Percentiles rank a stretch among this genome's conserved stretches.
These are phyloP conservation scores for Fomitopsis schrenkii DNA, from an alignment of 1,284 basidiomycete genomes.

Conservation along the genomic window DNA sequence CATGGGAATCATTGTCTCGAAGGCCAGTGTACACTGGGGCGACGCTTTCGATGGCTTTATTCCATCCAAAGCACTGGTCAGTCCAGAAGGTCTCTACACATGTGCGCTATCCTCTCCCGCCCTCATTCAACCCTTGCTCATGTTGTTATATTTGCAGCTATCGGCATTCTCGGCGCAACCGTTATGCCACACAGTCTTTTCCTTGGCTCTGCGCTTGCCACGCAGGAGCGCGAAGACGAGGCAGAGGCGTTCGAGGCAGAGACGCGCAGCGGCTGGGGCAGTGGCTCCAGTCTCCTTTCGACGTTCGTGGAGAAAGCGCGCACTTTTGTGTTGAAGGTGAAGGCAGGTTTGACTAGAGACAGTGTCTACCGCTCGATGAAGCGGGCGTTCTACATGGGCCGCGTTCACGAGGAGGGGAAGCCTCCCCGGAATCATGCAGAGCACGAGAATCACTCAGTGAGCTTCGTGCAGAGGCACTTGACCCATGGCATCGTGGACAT, in stretches of 20 bases:
- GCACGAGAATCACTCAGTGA: constrained; percentile 60
- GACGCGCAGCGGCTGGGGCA: constrained; percentile 5
- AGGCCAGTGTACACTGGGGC: constrained; percentile 74
- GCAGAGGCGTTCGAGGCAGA: not conserved
- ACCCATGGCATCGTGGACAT: constrained; percentile 74
- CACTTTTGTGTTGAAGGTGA: not conserved
- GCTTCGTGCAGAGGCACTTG: constrained; percentile 76
- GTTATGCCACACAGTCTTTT: constrained; percentile 93
- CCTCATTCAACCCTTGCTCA: not conserved
- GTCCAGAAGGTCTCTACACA: constrained; percentile 71
- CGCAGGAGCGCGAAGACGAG: constrained; percentile 61
- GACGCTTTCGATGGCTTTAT: constrained; percentile 83
- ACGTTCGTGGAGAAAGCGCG: not conserved
- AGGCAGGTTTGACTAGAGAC: not conserved
- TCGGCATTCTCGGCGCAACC: constrained; percentile 81
- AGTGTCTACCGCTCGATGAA: not conserved
- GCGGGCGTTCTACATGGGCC: not conserved
- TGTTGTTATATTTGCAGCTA: constrained; percentile 43
- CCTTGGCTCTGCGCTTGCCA: constrained; percentile 85
- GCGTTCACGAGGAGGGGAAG: not conserved
- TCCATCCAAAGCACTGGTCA: constrained; percentile 67
- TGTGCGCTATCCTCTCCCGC: constrained; percentile 38
- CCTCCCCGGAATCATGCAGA: constrained; percentile 26
- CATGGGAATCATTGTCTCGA: constrained; percentile 78
- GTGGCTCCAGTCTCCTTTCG: not conserved